phyloP scores from a whole-genome alignment of 208 protist genomes.

The Spongospora subterranea region DNA sequence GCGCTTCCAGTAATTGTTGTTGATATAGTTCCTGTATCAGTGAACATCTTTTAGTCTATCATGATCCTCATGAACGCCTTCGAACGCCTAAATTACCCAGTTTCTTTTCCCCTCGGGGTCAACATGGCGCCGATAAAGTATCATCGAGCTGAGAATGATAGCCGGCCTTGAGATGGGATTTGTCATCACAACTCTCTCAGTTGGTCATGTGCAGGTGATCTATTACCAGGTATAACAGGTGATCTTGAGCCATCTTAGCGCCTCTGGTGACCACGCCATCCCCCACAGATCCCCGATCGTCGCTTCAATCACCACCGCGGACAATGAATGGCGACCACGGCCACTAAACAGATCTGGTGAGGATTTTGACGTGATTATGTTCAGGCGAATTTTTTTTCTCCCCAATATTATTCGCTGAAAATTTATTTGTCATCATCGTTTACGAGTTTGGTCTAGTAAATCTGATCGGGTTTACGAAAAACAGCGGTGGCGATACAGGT shows the following conservation, averaged over 20 bases:
- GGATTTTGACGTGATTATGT: too few species aligned
- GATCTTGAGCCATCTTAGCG: not conserved
- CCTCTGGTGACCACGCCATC: not conserved
- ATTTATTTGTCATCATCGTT: too few species aligned
- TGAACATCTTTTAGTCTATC: not conserved
- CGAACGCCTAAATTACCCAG: not conserved
- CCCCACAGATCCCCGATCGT: not conserved
- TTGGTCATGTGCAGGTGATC: not conserved
- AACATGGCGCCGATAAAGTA: not conserved
- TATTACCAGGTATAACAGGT: conserved; percentile 3
- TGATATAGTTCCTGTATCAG: not conserved
- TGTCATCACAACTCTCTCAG: not conserved
- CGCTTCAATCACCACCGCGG: too few species aligned
- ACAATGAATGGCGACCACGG: too few species aligned
- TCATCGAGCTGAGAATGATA: not conserved
- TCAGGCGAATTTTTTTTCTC: too few species aligned
- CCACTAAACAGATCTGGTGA: too few species aligned
- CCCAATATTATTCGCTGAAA: too few species aligned
- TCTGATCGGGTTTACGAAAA: too few species aligned
- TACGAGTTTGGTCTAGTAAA: too few species aligned
- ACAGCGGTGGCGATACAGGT: too few species aligned
- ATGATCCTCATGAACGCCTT: not conserved
- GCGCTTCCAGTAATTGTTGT: not conserved
- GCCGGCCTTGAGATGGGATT: not conserved
- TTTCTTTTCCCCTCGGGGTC: not conserved